Percentiles rank a stretch among this genome's conserved stretches.
Conservation (phyloP, 208 protist genomes). For the Trypanosoma theileri region DNA sequence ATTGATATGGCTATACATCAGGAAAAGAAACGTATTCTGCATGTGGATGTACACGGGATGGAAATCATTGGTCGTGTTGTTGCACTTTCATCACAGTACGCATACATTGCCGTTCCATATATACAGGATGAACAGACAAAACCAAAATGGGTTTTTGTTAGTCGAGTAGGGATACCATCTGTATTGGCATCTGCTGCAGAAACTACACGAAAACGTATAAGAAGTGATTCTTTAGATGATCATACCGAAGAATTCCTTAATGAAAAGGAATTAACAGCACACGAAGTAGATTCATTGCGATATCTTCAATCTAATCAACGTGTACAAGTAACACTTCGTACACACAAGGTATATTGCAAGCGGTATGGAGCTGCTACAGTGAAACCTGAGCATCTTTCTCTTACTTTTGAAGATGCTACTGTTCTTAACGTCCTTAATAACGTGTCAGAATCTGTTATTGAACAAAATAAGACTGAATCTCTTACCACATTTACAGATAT, state of each 20-base stretch:
- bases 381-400: slow-evolving; percentile 7
- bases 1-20: slow-evolving; percentile 16
- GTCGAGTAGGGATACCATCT: slow-evolving; percentile 27
- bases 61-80: slow-evolving; percentile 60
- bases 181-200: slow-evolving; percentile 1
- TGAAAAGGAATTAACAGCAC: slow-evolving; percentile 33
- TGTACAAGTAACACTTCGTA: slow-evolving; percentile 43
- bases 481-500: slow-evolving; percentile 37
- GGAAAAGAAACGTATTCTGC: slow-evolving; percentile 34
- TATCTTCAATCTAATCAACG: slow-evolving; percentile 20
- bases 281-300: slow-evolving; percentile 32
- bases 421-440: slow-evolving; percentile 4
- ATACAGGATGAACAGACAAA: not conserved
- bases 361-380: slow-evolving; percentile 6
- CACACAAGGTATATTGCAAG: slow-evolving; percentile 63
- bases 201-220: slow-evolving; percentile 6
- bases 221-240: slow-evolving; percentile 21
- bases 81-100: slow-evolving; percentile 60
- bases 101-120: slow-evolving; percentile 68
- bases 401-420: slow-evolving; percentile 57
- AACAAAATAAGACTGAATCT: not conserved
- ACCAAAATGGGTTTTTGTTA: slow-evolving; percentile 25
- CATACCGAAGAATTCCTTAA: not conserved
- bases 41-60: slow-evolving; percentile 75
- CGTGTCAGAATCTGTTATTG: not conserved